Conservation (phyloP, 805 yeast genomes). For the Candida sakaeoensis region DNA sequence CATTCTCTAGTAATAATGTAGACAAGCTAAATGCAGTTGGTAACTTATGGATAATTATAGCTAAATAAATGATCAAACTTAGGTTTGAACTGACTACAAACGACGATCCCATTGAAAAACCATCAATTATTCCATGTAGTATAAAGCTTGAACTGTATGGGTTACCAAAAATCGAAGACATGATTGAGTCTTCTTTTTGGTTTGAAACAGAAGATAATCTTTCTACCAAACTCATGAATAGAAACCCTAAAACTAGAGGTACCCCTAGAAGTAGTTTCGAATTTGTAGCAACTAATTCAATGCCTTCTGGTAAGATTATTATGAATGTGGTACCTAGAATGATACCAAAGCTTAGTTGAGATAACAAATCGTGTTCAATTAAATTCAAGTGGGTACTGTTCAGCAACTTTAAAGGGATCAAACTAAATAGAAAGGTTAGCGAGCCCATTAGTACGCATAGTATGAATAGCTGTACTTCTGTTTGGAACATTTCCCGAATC, state of each 20-base stretch:
- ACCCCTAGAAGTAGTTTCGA: slow-evolving; percentile 34
- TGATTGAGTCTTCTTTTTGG: background rate
- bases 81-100: slow-evolving; percentile 26
- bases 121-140: slow-evolving; percentile 69
- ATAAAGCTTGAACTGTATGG: slow-evolving; percentile 59
- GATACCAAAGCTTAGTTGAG: slow-evolving; percentile 57
- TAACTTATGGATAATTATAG: slow-evolving; percentile 68
- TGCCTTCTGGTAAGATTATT: slow-evolving; percentile 65
- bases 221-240: slow-evolving; percentile 51
- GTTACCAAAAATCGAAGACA: slow-evolving; percentile 20
- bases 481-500: background rate
- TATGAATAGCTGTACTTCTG: slow-evolving; percentile 4
- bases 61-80: slow-evolving; percentile 44
- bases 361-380: slow-evolving; percentile 18
- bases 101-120: slow-evolving; percentile 67
- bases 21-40: slow-evolving; percentile 72
- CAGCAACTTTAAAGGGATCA: slow-evolving; percentile 14
- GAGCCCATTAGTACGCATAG: slow-evolving; percentile 17
- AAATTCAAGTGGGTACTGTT: slow-evolving; percentile 4
- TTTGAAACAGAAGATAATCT: slow-evolving; percentile 15
- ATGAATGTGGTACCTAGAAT: slow-evolving; percentile 57
- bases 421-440: slow-evolving; percentile 18
- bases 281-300: slow-evolving; percentile 25
- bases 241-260: slow-evolving; percentile 50
- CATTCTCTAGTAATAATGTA: slow-evolving; percentile 46